Conservation (phyloP, 352 stramenopile species). For the Globisporangium nunn region DNA sequence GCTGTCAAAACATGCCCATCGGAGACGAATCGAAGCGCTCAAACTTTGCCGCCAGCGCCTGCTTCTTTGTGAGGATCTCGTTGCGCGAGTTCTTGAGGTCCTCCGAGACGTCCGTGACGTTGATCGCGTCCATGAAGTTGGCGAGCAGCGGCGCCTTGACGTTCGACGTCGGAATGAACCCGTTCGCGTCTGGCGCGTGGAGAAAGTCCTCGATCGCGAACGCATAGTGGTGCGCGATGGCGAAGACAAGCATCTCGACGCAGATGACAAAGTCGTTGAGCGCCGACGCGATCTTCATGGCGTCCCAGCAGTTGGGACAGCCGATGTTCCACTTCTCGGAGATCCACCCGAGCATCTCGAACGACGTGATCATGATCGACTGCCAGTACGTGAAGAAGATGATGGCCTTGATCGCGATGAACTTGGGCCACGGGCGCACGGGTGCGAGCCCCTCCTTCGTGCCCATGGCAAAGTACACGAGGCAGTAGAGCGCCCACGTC, state of each 20-base stretch:
- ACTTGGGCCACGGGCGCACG: conserved; percentile 90
- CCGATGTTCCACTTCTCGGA: conserved; percentile 80
- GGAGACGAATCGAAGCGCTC: conserved; percentile 68
- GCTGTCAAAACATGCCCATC: conserved; percentile 47
- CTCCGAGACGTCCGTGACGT: conserved; percentile 82
- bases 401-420: conserved; percentile 91
- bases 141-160: conserved; percentile 80
- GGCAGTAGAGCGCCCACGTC: conserved; percentile 91
- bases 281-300: conserved; percentile 82
- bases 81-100: conserved; percentile 81
- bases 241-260: conserved; percentile 92
- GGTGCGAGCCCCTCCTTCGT: conserved; percentile 86
- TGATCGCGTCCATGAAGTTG: conserved; percentile 89
- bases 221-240: conserved; percentile 88
- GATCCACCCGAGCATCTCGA: conserved; percentile 86
- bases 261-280: conserved; percentile 94
- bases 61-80: conserved; percentile 87
- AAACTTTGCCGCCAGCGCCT: conserved; percentile 79
- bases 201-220: conserved; percentile 91
- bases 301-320: conserved; percentile 77
- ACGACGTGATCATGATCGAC: conserved; percentile 84
- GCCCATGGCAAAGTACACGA: conserved; percentile 92
- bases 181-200: conserved; percentile 20
- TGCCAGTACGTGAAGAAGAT: conserved; percentile 96
- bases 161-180: conserved; percentile 54